Base-by-base conservation (phyloP, 2,329 filamentous ascomycete genomes). In the Trichoderma sp. region DNA sequence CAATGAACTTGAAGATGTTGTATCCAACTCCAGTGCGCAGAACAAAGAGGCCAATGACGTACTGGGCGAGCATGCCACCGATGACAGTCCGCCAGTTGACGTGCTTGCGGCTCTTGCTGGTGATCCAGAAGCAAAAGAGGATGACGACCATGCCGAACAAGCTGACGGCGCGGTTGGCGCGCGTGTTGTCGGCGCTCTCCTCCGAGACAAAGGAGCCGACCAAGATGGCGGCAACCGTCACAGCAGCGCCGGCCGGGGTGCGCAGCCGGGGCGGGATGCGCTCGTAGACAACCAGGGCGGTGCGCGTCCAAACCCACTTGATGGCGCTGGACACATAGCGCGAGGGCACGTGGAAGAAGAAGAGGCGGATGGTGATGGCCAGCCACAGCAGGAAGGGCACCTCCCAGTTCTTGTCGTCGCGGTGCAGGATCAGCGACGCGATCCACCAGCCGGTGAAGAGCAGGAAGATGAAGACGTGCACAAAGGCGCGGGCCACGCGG, bases 1-100 rank as follows among this genome's bases (percentile, higher is more conserved):
- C 94, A 74, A 97, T 87, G 82, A 97, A 97, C 79, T 88, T 89
- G 87, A 97, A 97, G 77, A 97, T 97, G 80, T 96, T 92, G 81
- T 89, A 96, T 69, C 94, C 94, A 49, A 88, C 92, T 49, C 85
- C 80, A 3, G 93, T 96, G 59, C 93, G 88, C 73, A 97, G 84
- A 59, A 97, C 94, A 75, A 97, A 97, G 14, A 97, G 84, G 4
- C 93, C 94, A 72, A 97, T 86, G 76, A 97, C 84, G 81, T 94
- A 97, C 79, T 97, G 94, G 13, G 90, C 84, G 52, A 97, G 83
- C 90, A 97, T 96, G 70, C 94, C 94, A 46, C 91, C 92, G 70
- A 97, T 92, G 73, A 97, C 91, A 1, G 91, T 92, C 75, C 91
- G 90, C 90, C 90, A 94, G 72, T 88, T 86, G 73, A 91, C 83